phyloP scores from a whole-genome alignment of 2,329 filamentous ascomycete species.

The Penicillium sp. region DNA sequence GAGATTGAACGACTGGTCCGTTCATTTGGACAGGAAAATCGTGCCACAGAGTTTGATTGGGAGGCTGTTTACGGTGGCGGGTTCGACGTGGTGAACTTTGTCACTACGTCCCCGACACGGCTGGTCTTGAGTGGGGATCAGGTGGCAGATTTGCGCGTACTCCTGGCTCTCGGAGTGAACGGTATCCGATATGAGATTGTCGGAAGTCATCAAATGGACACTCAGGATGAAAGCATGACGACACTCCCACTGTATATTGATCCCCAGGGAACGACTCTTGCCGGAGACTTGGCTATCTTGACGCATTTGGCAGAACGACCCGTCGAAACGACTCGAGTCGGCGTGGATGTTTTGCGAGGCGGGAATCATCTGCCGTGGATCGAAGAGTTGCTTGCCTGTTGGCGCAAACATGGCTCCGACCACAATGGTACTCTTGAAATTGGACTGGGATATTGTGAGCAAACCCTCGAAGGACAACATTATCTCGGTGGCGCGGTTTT shows the following conservation, averaged over 20 bases:
- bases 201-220: conserved; percentile 9
- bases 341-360: conserved; percentile 27
- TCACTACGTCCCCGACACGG: conserved; percentile 33
- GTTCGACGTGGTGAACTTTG: conserved; percentile 66
- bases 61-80: conserved; percentile 68
- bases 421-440: conserved; percentile 10
- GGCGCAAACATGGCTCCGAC: conserved; percentile 25
- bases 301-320: conserved; percentile 26
- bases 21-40: conserved; percentile 84
- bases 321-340: conserved; percentile 22
- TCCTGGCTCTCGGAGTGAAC: conserved; percentile 38
- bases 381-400: conserved; percentile 27
- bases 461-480: conserved; percentile 25
- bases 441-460: conserved; percentile 33
- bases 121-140: conserved; percentile 32
- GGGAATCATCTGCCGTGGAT: conserved; percentile 28
- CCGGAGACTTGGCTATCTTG: conserved; percentile 34
- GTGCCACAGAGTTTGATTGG: conserved; percentile 67
- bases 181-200: conserved; percentile 33
- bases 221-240: neutral
- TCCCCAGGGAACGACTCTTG: conserved; percentile 25
- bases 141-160: conserved; percentile 37
- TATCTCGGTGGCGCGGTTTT: conserved; percentile 37
- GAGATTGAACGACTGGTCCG: conserved; percentile 63
- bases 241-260: conserved; percentile 28